These are phyloP conservation scores for Umbelopsis sp. DNA, from an alignment of 192 early-diverging fungal genomes.

Conservation along the genomic window DNA sequence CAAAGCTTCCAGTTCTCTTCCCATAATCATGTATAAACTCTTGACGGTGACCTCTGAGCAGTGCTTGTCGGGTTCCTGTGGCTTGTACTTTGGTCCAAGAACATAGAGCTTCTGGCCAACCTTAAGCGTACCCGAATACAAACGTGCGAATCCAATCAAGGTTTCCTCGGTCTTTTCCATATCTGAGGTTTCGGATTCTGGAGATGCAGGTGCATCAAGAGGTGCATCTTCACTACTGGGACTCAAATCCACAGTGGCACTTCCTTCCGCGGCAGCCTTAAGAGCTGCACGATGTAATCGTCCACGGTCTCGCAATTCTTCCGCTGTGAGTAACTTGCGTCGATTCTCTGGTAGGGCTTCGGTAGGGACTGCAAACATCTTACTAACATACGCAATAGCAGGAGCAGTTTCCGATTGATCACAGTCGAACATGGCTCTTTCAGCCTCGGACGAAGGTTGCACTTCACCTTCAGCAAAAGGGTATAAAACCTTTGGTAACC, in stretches of 20 bases:
- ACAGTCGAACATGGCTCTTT: constrained; percentile 79
- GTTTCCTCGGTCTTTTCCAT: constrained; percentile 49
- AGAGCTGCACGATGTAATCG: constrained; percentile 45
- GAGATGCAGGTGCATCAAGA: constrained; percentile 20
- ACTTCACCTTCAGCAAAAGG: constrained; percentile 46
- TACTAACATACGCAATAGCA: constrained; percentile 86
- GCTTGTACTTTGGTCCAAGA: constrained; percentile 93
- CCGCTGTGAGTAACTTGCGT: constrained; percentile 73
- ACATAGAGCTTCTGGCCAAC: constrained; percentile 88
- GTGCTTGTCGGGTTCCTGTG: constrained; percentile 54
- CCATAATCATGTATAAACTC: constrained; percentile 95
- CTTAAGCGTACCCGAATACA: constrained; percentile 89
- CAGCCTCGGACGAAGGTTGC: constrained; percentile 59
- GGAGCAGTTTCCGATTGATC: constrained; percentile 61
- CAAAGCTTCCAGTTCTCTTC: constrained; percentile 84
- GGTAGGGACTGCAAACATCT: constrained; percentile 88
- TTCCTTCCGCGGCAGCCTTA: constrained; percentile 24
- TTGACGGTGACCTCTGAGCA: constrained; percentile 75
- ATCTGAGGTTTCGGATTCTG: constrained; percentile 44
- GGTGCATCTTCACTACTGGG: constrained; percentile 35
- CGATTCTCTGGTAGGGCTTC: constrained; percentile 74
- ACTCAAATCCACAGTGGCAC: constrained; percentile 24
- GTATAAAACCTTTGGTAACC: constrained; percentile 80
- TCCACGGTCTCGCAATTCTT: constrained; percentile 86
- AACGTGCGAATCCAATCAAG: constrained; percentile 89